phyloP scores from a whole-genome alignment of 257 asterid species.

The Gentiana dahurica region DNA sequence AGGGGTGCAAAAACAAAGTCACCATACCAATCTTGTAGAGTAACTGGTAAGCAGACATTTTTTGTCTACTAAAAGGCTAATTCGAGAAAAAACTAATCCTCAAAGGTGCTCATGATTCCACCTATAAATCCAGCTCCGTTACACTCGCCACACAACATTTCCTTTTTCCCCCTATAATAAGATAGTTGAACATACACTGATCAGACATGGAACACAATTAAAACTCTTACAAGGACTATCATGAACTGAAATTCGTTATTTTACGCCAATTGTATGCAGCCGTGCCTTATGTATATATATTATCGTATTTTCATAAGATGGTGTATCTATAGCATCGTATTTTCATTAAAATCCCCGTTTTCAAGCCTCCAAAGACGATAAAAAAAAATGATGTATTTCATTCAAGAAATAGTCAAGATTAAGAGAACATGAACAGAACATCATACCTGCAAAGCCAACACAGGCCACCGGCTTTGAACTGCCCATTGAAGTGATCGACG shows the following conservation, averaged over 20 bases:
- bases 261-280: too few species aligned
- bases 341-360: too few species aligned
- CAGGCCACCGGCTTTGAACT: constrained; percentile 70
- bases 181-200: background rate
- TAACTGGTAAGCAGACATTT: too few species aligned
- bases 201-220: background rate
- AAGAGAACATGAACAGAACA: background rate
- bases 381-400: too few species aligned
- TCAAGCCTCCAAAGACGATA: too few species aligned
- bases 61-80: too few species aligned
- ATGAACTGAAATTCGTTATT: too few species aligned
- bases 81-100: constrained; percentile 22
- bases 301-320: too few species aligned
- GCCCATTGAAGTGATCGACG: constrained; percentile 81
- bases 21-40: too few species aligned
- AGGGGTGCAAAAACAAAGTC: too few species aligned
- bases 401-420: background rate
- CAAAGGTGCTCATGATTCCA: constrained; percentile 72
- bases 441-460: constrained; percentile 96
- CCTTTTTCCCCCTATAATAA: constrained; percentile 40
- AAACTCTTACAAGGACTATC: background rate
- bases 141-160: constrained; percentile 54
- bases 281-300: too few species aligned
- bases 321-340: too few species aligned
- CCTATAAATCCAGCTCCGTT: constrained; percentile 94